A percentile compares a stretch with the other conserved stretches of the same genome.
Evolutionary conservation across 2,329 filamentous ascomycete genomes (phyloP).

Genomic region (Cladosporium phlei): DNA sequence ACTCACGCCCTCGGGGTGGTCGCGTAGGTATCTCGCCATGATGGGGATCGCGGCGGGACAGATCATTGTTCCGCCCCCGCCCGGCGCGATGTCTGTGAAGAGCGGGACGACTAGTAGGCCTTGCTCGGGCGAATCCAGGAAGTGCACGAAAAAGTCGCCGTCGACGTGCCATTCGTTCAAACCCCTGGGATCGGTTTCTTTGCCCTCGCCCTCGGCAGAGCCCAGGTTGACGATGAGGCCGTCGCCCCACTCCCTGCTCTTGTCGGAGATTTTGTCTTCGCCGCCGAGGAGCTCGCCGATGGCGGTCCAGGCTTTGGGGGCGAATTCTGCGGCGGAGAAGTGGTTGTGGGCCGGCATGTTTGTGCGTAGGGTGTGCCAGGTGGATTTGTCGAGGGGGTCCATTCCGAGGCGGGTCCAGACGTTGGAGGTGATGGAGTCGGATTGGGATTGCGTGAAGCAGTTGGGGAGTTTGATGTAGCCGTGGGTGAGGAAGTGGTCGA

Average conservation of each 20-base stretch:
- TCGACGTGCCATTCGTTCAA: slow-evolving; percentile 63
- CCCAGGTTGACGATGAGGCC: slow-evolving; percentile 67
- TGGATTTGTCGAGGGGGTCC: slow-evolving; percentile 58
- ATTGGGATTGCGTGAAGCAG: slow-evolving; percentile 49
- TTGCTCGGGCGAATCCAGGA: slow-evolving; percentile 66
- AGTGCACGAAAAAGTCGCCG: slow-evolving; percentile 69
- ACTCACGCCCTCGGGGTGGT: slow-evolving; percentile 61
- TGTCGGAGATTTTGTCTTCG: slow-evolving; percentile 48
- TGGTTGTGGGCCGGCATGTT: slow-evolving; percentile 61
- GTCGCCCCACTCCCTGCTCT: slow-evolving; percentile 59
- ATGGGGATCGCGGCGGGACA: slow-evolving; percentile 55
- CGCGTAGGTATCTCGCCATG: slow-evolving; percentile 54
- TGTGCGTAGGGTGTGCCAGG: slow-evolving; percentile 58
- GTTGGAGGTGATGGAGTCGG: slow-evolving; percentile 43
- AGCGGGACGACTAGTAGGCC: slow-evolving; percentile 63
- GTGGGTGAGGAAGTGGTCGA: slow-evolving; percentile 51
- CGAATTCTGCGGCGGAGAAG: slow-evolving; percentile 52
- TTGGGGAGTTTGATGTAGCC: slow-evolving; percentile 52
- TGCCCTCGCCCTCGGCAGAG: slow-evolving; percentile 46
- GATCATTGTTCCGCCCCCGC: slow-evolving; percentile 61
- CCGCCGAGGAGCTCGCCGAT: slow-evolving; percentile 64
- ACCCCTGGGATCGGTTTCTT: slow-evolving; percentile 48
- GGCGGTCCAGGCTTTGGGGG: slow-evolving; percentile 61
- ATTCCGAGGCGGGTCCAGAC: slow-evolving; percentile 64
- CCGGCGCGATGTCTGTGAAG: slow-evolving; percentile 58